Evolutionary conservation across 1,139 yeast species (phyloP).

Genomic region (Magnusiomyces tetraspermus): DNA sequence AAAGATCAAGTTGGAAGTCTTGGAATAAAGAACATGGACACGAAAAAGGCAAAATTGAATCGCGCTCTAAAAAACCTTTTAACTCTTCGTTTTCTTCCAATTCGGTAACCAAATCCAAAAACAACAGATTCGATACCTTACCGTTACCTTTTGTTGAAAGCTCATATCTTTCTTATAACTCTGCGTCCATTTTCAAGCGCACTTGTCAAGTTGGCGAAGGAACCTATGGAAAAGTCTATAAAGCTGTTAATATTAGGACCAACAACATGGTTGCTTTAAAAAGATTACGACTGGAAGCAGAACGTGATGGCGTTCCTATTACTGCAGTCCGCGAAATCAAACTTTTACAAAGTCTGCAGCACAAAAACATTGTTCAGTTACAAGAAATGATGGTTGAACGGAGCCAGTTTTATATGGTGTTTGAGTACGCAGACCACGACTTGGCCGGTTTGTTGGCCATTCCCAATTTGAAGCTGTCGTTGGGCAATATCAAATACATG

Average conservation of each 20-base stretch:
- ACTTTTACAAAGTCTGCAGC: constrained; percentile 76
- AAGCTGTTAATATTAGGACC: constrained; percentile 63
- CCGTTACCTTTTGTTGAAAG: constrained; percentile 2
- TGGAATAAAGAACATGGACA: not conserved
- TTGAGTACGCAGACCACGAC: constrained; percentile 91
- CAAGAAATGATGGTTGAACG: constrained; percentile 84
- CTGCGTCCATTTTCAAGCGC: constrained; percentile 33
- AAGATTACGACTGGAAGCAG: constrained; percentile 70
- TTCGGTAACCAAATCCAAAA: too few species aligned
- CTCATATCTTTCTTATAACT: constrained; percentile 4
- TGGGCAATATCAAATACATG: constrained; percentile 65
- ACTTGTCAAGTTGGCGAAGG: constrained; percentile 67
- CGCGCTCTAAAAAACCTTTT: not conserved
- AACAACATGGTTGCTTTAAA: constrained; percentile 73
- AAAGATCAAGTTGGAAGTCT: not conserved
- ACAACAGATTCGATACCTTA: not conserved
- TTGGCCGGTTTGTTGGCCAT: constrained; percentile 79
- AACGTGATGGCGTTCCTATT: constrained; percentile 91
- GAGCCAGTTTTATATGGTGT: constrained; percentile 75
- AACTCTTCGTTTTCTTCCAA: too few species aligned
- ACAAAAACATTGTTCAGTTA: constrained; percentile 69
- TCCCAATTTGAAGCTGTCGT: constrained; percentile 53
- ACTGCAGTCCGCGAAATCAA: constrained; percentile 91
- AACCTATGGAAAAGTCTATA: constrained; percentile 72
- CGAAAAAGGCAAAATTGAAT: not conserved